Percentiles rank a stretch among this genome's conserved stretches.
These are phyloP conservation scores for Penicillium desertorum DNA, from an alignment of 495 filamentous ascomycete species.

Conservation along the genomic window DNA sequence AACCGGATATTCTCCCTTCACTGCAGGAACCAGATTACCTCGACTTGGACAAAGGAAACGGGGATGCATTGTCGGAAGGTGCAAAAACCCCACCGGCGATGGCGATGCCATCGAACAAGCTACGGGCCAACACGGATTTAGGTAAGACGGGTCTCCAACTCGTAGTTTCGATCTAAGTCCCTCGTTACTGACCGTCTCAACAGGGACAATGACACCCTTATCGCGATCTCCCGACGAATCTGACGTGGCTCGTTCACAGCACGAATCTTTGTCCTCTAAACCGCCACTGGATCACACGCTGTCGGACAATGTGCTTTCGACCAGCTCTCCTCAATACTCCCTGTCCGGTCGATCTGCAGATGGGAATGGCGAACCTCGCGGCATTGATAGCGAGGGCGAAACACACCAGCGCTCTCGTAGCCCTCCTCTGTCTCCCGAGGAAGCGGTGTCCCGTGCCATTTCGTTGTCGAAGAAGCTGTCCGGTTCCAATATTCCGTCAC, in stretches of 20 bases:
- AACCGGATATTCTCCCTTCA: slow-evolving; percentile 50
- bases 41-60: slow-evolving; percentile 55
- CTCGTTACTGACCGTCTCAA: slow-evolving; percentile 5
- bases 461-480: slow-evolving; percentile 85
- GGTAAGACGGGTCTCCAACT: slow-evolving; percentile 34
- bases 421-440: slow-evolving; percentile 73
- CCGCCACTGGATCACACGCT: slow-evolving; percentile 51
- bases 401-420: slow-evolving; percentile 56
- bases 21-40: slow-evolving; percentile 83
- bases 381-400: slow-evolving; percentile 5
- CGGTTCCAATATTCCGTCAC: slow-evolving; percentile 85
- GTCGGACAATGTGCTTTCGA: slow-evolving; percentile 50
- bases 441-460: slow-evolving; percentile 80
- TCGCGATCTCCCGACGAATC: slow-evolving; percentile 61
- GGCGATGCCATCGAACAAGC: slow-evolving; percentile 43
- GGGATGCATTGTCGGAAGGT: slow-evolving; percentile 29
- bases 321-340: slow-evolving; percentile 15
- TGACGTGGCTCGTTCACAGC: slow-evolving; percentile 35
- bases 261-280: slow-evolving; percentile 30
- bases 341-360: not conserved
- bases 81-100: slow-evolving; percentile 24
- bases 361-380: not conserved
- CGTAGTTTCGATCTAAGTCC: not conserved
- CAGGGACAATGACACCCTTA: slow-evolving; percentile 62
- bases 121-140: slow-evolving; percentile 50